phyloP scores from a whole-genome alignment of 2,329 filamentous ascomycete genomes.

The Colletotrichum sojae region DNA sequence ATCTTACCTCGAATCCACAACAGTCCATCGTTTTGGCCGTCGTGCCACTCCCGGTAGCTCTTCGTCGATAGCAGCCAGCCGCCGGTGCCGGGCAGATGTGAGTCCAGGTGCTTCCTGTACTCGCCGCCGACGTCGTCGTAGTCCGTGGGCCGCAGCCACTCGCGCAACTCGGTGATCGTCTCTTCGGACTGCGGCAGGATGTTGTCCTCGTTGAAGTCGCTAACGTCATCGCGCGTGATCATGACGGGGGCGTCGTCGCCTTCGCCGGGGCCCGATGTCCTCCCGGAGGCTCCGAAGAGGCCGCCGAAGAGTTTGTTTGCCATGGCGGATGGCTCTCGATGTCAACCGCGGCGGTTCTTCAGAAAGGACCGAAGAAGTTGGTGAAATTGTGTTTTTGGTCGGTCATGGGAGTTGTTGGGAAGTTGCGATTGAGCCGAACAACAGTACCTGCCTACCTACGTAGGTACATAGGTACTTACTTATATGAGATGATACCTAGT shows the following conservation, averaged over 20 bases:
- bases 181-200: slow-evolving; percentile 6
- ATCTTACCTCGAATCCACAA: slow-evolving; percentile 48
- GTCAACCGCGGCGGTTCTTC: no score
- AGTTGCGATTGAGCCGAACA: no score
- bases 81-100: slow-evolving; percentile 44
- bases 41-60: slow-evolving; percentile 44
- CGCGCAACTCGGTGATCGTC: background rate
- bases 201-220: slow-evolving; percentile 23
- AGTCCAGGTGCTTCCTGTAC: slow-evolving; percentile 45
- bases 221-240: background rate
- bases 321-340: background rate
- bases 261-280: background rate
- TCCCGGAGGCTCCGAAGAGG: background rate
- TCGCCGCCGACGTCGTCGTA: slow-evolving; percentile 45
- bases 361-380: no score
- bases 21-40: slow-evolving; percentile 40
- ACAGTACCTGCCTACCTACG: no score
- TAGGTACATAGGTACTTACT: no score
- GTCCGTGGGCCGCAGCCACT: slow-evolving; percentile 42
- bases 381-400: no score
- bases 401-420: no score
- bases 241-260: slow-evolving; percentile 1
- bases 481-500: no score
- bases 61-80: slow-evolving; percentile 43
- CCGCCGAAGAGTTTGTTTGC: background rate